phyloP scores from a whole-genome alignment of 106 monocot species.

The Dendrobium catenatum region DNA sequence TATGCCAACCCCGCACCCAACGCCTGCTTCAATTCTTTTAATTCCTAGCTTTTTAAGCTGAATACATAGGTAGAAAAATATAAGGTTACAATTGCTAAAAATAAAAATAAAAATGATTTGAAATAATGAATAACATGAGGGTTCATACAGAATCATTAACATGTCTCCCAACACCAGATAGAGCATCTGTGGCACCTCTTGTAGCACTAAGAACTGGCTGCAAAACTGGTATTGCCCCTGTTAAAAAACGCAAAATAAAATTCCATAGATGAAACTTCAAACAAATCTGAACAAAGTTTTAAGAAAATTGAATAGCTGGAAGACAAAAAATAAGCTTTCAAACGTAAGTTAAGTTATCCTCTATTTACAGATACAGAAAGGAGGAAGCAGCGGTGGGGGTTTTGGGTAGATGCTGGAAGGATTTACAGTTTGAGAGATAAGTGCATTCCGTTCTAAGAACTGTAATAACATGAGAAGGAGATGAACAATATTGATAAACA shows the following conservation, averaged over 20 bases:
- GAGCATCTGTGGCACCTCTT: conserved; percentile 87
- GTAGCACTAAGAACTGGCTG: conserved; percentile 78
- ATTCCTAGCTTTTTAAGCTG: conserved; percentile 64
- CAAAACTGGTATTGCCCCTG: conserved; percentile 78
- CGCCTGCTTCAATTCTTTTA: conserved; percentile 73
- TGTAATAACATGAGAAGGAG: neutral
- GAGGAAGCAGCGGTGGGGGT: neutral
- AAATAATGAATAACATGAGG: neutral
- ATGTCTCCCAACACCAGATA: conserved; percentile 73
- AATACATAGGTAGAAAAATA: conserved; percentile 4
- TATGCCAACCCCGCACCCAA: conserved; percentile 88
- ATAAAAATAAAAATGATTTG: neutral
- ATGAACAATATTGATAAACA: neutral
- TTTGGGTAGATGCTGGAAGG: neutral
- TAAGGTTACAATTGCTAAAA: neutral
- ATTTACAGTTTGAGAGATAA: neutral
- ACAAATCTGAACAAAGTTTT: neutral
- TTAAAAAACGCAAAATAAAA: conserved; percentile 10
- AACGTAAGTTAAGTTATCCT: neutral
- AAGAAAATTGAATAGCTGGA: neutral
- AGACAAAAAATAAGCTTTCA: neutral
- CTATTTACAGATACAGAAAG: neutral
- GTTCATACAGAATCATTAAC: conserved; percentile 63
- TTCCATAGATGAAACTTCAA: neutral
- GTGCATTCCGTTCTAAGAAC: neutral